Base-by-base conservation (phyloP, 2,329 filamentous ascomycete genomes). In the Colletotrichum endophyticum region DNA sequence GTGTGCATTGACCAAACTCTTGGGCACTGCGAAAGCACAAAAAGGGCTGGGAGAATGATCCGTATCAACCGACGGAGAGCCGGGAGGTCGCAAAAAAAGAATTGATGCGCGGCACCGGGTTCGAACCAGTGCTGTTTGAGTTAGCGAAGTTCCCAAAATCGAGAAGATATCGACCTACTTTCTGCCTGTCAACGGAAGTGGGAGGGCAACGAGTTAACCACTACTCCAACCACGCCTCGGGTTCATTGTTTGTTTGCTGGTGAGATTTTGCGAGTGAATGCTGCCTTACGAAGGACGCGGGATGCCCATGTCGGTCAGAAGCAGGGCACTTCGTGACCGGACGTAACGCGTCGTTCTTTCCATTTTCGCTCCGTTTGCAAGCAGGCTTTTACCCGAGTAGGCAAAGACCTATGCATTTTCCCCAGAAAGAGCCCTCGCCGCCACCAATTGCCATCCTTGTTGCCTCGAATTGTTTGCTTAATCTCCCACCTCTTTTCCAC, bases 121-220 rank as follows among this genome's bases (percentile, higher is more conserved):
- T 77, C 69, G 77, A 77, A 76, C 49, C 73, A 62, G 49, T 71
- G 70, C 64, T 77, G 22, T 68, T 61, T 15, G 12, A 3, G 12
- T 59, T 25, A 32, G 62, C 32, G 8, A 66, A n/a, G 22, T 56
- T 72, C 49, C 16, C 27, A 25, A 71, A 44, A 44, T 12, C 19
- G 32, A 15, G n/a, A 39, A 22, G 39, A 71, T 57, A 74, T 66
- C 56, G 30, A 61, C 75, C 28, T 72, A 73, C 62, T 78, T 64
- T 68, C 67, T 70, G 72, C 63, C 62, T 76, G 9, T 73, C 49
- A 27, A 32, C 53, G 34, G 19, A 49, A 25, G 27, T 72, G 73
- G 76, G 70, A 78, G 62, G 72, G 76, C 76, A 78, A 70, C 34
- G 70, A 78, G 70, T 73, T 78, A 59, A 76, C 68, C 70, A 75